These are phyloP conservation scores for Pseudonitzschia pungens DNA, from an alignment of 108 stramenopile species.

Conservation along the genomic window DNA sequence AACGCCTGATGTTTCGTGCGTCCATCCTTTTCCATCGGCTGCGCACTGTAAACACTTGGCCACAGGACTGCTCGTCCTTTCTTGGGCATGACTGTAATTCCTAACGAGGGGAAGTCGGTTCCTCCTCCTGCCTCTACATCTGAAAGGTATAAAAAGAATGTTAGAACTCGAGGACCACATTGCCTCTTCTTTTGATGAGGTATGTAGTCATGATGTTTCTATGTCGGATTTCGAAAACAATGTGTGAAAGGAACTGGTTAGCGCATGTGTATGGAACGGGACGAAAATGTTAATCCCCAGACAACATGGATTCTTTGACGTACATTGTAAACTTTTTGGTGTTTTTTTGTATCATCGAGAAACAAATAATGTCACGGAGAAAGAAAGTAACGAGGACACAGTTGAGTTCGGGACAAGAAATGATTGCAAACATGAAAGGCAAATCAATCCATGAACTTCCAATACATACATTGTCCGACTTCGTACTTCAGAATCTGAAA, in stretches of 20 bases:
- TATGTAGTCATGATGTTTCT: conserved; percentile 47
- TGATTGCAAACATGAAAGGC: conserved; percentile 10
- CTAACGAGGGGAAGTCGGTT: conserved; percentile 65
- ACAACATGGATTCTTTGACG: neutral
- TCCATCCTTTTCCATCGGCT: conserved; percentile 51
- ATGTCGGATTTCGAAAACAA: conserved; percentile 17
- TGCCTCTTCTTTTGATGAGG: conserved; percentile 42
- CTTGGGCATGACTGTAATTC: conserved; percentile 71
- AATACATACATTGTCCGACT: conserved; percentile 37
- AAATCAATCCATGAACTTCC: conserved; percentile 39
- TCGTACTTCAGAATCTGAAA: conserved; percentile 66
- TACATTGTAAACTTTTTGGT: conserved; percentile 13
- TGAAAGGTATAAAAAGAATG: conserved; percentile 87
- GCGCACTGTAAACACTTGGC: conserved; percentile 70
- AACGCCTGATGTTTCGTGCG: conserved; percentile 83
- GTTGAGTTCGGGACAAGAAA: neutral
- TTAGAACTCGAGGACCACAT: conserved; percentile 78
- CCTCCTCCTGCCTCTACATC: conserved; percentile 88
- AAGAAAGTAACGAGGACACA: neutral
- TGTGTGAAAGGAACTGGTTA: neutral
- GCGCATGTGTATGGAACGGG: neutral
- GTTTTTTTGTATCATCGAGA: neutral
- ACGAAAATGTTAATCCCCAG: neutral
- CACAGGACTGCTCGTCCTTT: conserved; percentile 80
- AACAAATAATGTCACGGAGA: too few relatives aligned